Percentiles rank a stretch among this genome's conserved stretches.
Conservation (phyloP, 345 rosid genomes). For the Sisymbrium irio region DNA sequence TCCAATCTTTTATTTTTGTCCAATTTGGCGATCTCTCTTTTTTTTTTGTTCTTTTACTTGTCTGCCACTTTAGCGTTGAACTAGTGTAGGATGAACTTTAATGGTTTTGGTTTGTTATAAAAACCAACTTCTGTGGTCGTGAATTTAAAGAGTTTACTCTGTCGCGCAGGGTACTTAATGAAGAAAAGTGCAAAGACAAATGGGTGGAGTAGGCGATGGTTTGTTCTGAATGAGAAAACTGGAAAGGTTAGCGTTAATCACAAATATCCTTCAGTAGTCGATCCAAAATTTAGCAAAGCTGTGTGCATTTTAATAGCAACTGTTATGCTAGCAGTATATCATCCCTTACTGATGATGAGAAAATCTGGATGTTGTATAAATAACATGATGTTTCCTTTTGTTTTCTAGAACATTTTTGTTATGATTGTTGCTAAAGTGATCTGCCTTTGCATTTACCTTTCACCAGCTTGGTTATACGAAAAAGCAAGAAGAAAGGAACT, state of each 20-base stretch:
- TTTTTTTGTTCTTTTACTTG: background rate
- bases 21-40: background rate
- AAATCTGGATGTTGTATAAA: no score
- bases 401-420: background rate
- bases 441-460: slow-evolving; percentile 18
- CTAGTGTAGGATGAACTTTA: background rate
- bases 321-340: background rate
- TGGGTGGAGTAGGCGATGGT: slow-evolving; percentile 95
- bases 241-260: slow-evolving; percentile 70
- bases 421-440: background rate
- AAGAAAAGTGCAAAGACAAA: slow-evolving; percentile 92
- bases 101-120: background rate
- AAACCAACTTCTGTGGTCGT: no score
- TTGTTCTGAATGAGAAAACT: slow-evolving; percentile 92
- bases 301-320: background rate
- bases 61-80: slow-evolving; percentile 1
- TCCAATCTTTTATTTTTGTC: slow-evolving; percentile 9
- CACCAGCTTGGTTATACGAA: slow-evolving; percentile 93
- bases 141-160: background rate
- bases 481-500: slow-evolving; percentile 92
- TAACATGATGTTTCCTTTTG: background rate
- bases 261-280: slow-evolving; percentile 5
- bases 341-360: no score
- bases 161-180: slow-evolving; percentile 71
- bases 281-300: slow-evolving; percentile 1